phyloP scores from a whole-genome alignment of 1,139 yeast genomes.

The Kazachstania sp. region DNA sequence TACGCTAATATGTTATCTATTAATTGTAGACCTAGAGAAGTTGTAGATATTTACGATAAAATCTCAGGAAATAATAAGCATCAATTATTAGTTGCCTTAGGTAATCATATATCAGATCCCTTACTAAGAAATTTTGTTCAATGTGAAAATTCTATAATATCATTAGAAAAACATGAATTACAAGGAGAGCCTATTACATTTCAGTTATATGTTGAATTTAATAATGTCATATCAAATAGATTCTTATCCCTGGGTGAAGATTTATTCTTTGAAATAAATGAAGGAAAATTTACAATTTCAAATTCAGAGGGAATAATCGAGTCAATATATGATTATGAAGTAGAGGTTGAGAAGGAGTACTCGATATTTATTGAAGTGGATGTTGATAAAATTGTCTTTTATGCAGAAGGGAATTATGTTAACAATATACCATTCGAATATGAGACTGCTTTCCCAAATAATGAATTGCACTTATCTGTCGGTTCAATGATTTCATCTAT shows the following conservation, averaged over 20 bases:
- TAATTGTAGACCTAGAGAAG: conserved; percentile 15
- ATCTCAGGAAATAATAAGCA: conserved; percentile 6
- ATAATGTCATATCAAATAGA: conserved; percentile 22
- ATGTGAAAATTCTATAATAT: conserved; percentile 20
- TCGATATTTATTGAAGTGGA: conserved; percentile 13
- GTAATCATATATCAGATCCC: conserved; percentile 17
- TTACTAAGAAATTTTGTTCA: conserved; percentile 17
- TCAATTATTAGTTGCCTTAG: conserved; percentile 12
- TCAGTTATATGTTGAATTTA: conserved; percentile 18
- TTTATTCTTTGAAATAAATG: conserved; percentile 23
- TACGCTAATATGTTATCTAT: conserved; percentile 10
- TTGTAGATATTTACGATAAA: conserved; percentile 13
- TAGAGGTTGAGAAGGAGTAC: conserved; percentile 17
- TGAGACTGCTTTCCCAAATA: conserved; percentile 3
- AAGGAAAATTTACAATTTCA: conserved; percentile 21
- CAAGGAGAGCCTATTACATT: conserved; percentile 11
- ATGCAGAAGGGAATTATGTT: conserved; percentile 19
- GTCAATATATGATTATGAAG: conserved; percentile 22
- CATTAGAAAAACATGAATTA: background rate
- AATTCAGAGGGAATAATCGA: conserved; percentile 26
- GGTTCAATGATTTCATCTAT: conserved; percentile 28
- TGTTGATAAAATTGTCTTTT: conserved; percentile 12
- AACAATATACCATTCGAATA: conserved; percentile 14
- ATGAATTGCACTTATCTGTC: conserved; percentile 12
- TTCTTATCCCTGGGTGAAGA: conserved; percentile 19